Conservation (phyloP, 352 stramenopile genomes). For the Aphanomyces stellatus region DNA sequence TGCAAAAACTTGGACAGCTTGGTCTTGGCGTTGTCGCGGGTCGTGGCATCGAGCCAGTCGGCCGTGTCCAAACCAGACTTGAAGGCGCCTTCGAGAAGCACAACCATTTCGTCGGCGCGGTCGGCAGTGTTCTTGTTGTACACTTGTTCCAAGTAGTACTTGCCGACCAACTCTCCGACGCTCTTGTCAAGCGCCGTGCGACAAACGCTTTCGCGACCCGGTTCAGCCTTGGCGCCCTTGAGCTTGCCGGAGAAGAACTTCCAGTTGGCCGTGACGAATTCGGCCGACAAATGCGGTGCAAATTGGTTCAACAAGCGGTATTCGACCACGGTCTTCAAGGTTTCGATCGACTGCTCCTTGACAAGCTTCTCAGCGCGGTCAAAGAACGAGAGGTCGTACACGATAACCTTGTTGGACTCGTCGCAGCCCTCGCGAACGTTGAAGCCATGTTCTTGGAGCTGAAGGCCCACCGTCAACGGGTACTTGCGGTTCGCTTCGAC, state of each 20-base stretch:
- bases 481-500: slow-evolving; percentile 38
- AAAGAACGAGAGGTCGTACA: slow-evolving; percentile 44
- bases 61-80: slow-evolving; percentile 73
- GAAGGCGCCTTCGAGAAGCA: slow-evolving; percentile 73
- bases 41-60: slow-evolving; percentile 85
- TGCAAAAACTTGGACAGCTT: slow-evolving; percentile 86
- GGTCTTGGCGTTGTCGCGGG: slow-evolving; percentile 63
- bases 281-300: slow-evolving; percentile 40
- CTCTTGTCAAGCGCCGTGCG: slow-evolving; percentile 57
- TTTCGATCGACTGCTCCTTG: slow-evolving; percentile 26
- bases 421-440: no score
- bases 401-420: slow-evolving; percentile 27
- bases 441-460: slow-evolving; percentile 35
- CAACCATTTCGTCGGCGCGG: slow-evolving; percentile 73
- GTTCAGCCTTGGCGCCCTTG: slow-evolving; percentile 70
- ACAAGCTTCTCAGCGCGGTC: slow-evolving; percentile 26
- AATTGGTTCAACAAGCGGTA: no score
- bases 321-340: slow-evolving; percentile 48
- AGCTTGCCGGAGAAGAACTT: slow-evolving; percentile 80
- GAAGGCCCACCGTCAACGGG: slow-evolving; percentile 39
- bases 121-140: not conserved
- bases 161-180: slow-evolving; percentile 67
- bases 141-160: no score
- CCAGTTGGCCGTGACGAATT: slow-evolving; percentile 82
- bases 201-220: slow-evolving; percentile 86